Percentiles rank a stretch among this genome's conserved stretches.
Evolutionary conservation across 768 basidiomycete genomes (phyloP).

Genomic region (Trametes sanguinea): DNA sequence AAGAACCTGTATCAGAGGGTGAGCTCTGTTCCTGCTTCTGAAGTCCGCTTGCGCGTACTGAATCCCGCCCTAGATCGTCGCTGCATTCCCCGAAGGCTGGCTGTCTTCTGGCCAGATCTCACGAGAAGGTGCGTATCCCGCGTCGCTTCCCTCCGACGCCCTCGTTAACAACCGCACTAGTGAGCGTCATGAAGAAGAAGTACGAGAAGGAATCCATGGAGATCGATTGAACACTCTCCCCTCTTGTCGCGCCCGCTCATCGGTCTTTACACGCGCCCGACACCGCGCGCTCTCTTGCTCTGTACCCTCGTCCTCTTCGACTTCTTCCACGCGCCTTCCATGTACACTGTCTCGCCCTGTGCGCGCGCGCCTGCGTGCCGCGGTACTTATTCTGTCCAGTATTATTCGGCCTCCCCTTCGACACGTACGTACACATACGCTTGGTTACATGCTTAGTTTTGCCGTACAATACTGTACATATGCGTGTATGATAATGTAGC

Average conservation of each 20-base stretch:
- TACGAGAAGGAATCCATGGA: constrained; percentile 73
- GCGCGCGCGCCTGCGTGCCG: not conserved
- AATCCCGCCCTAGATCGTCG: constrained; percentile 55
- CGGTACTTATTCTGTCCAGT: constrained; percentile 21
- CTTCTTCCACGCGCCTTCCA: not conserved
- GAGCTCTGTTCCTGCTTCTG: constrained; percentile 13
- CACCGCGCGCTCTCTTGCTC: not conserved
- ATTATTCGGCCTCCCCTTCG: constrained; percentile 4
- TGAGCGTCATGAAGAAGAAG: constrained; percentile 85
- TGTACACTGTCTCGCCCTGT: not conserved
- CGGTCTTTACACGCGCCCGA: not conserved
- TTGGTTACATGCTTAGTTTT: constrained; percentile 9
- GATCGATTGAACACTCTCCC: constrained; percentile 40
- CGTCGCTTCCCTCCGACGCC: not conserved
- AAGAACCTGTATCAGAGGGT: constrained; percentile 84
- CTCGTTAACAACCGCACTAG: constrained; percentile 36
- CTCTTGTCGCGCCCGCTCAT: not conserved
- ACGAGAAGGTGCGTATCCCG: constrained; percentile 66
- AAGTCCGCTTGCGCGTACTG: not conserved
- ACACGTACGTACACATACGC: constrained; percentile 16
- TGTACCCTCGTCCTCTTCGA: not conserved
- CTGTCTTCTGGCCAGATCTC: constrained; percentile 85
- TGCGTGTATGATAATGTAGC: constrained; percentile 21
- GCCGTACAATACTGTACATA: constrained; percentile 8
- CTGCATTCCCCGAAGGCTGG: constrained; percentile 83